Evolutionary conservation across 1,284 basidiomycete species (phyloP), one percentile per base, ranked within the genome.

Genomic region (Xanthoconium separans): DNA sequence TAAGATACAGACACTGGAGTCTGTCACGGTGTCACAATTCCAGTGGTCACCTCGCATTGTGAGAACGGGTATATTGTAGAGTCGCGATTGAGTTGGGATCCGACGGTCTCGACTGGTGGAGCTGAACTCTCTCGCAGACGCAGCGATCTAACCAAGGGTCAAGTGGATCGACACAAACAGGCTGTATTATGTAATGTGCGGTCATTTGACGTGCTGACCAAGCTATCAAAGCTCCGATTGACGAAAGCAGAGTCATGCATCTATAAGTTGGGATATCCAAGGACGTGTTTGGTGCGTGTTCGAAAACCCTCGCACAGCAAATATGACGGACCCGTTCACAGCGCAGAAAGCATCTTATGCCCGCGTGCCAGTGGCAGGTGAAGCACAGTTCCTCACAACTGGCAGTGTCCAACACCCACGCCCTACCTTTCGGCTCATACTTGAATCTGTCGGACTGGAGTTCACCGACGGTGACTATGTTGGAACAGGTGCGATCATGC

Each of bases 51-150:
- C 22, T 22, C 22, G 22, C 22, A 22, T 22, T 22, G 22, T 22
- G 22, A 22, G 22, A 4, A 22, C 22, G 4, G 22, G 22, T 22
- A 22, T 22, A 22, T 22, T 22, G 71, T 74, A 8, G 80, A 79
- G 58, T 79, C 80, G 2, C 74, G 84, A 54, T 69, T 77, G 45
- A 86, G 85, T 60, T 84, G 80, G 81, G 84, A 87, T 47, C 73
- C 72, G 22, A 58, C 65, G 51, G 49, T 55, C 16, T 59, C 62
- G 18, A 50, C 54, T 49, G 55, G 54, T 36, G 55, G 56, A 24
- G 63, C 64, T 41, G 61, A 67, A 42, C 8, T 69, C 3, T 69
- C 65, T 47, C 66, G 63, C 37, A 65, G 65, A 31, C 67, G 69
- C 4, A 53, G 63, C 22, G 73, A 76, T 18, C 69, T 72, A n/a